Evolutionary conservation across 768 basidiomycete genomes (phyloP).

Genomic region (Lactarius quietus): DNA sequence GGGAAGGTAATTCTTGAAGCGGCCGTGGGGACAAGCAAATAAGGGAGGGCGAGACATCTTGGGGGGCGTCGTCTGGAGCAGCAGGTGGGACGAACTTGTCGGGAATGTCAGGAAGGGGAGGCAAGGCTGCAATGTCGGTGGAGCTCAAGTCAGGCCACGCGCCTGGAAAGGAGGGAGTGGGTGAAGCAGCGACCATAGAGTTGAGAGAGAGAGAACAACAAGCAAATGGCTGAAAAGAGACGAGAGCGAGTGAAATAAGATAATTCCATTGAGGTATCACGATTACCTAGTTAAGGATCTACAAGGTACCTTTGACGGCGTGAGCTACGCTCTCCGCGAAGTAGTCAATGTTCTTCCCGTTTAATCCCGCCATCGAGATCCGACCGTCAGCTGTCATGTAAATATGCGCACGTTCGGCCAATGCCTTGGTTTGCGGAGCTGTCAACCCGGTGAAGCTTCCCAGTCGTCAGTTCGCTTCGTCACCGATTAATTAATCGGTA

Average conservation of each 20-base stretch:
- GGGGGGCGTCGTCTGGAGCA: background rate
- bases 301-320: slow-evolving; percentile 75
- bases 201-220: slow-evolving; percentile 20
- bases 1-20: slow-evolving; percentile 24
- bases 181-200: slow-evolving; percentile 25
- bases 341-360: slow-evolving; percentile 79
- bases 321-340: slow-evolving; percentile 85
- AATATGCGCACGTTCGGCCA: slow-evolving; percentile 85
- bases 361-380: slow-evolving; percentile 92
- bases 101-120: slow-evolving; percentile 20
- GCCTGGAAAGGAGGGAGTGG: slow-evolving; percentile 42
- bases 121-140: slow-evolving; percentile 1
- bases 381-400: slow-evolving; percentile 95
- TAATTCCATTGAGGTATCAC: slow-evolving; percentile 9
- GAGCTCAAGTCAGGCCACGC: slow-evolving; percentile 40
- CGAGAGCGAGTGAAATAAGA: background rate
- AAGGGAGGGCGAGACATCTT: slow-evolving; percentile 19
- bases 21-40: slow-evolving; percentile 21
- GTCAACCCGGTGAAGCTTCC: slow-evolving; percentile 79
- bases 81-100: slow-evolving; percentile 1
- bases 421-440: slow-evolving; percentile 69
- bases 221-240: slow-evolving; percentile 7
- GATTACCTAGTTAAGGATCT: slow-evolving; percentile 30
- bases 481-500: slow-evolving; percentile 11
- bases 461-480: slow-evolving; percentile 2